phyloP scores from a whole-genome alignment of 2,329 filamentous ascomycete species.

The Ophiostoma novo-ulmi region DNA sequence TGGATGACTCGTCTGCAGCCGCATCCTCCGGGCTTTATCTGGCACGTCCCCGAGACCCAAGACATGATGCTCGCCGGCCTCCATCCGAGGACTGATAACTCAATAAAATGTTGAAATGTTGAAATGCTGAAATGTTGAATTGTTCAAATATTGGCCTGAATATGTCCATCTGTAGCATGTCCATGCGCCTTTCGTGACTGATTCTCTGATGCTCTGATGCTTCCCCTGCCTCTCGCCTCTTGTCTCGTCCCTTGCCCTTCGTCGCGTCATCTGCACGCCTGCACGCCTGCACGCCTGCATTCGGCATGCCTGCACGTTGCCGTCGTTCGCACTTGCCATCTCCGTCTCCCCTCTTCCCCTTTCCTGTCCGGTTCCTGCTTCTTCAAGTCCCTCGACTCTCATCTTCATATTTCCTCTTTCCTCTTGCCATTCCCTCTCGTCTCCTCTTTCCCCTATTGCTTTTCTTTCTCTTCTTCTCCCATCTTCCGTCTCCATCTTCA shows the following conservation, averaged over 20 bases:
- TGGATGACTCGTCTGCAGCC: not conserved
- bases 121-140: too few species aligned
- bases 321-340: not conserved
- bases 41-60: conserved; percentile 3
- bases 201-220: too few species aligned
- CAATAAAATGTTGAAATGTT: too few species aligned
- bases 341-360: not conserved
- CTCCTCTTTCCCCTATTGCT: not conserved
- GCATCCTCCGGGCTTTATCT: not conserved
- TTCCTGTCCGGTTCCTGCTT: not conserved
- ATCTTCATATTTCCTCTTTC: not conserved
- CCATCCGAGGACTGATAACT: not conserved
- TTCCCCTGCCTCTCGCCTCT: not conserved
- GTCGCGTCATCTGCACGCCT: not conserved
- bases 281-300: not conserved
- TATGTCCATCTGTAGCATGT: too few species aligned
- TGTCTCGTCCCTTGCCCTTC: not conserved
- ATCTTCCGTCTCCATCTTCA: not conserved
- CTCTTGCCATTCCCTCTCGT: not conserved
- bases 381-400: not conserved
- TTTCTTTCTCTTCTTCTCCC: not conserved
- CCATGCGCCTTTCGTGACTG: too few species aligned
- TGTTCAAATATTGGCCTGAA: too few species aligned
- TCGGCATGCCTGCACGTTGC: conserved; percentile 1
- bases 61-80: not conserved